Conservation (phyloP, 352 stramenopile genomes). For the Pythium phragmiticola region DNA sequence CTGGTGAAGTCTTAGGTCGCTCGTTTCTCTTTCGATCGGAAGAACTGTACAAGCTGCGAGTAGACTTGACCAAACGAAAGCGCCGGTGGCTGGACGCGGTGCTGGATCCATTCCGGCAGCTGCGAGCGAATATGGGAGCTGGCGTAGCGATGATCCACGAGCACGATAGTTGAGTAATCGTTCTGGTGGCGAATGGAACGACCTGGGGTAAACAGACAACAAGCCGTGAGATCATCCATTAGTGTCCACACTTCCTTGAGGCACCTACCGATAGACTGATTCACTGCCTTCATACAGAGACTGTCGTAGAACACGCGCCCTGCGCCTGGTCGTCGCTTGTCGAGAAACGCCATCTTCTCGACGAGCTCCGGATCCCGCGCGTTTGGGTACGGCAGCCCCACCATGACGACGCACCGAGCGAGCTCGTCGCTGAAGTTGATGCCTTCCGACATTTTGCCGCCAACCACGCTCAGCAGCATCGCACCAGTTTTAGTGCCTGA, state of each 20-base stretch:
- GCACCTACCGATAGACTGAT: conserved; percentile 96
- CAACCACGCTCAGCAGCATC: conserved; percentile 96
- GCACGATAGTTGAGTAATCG: conserved; percentile 96
- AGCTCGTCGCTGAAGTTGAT: conserved; percentile 99
- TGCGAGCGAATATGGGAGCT: conserved; percentile 57
- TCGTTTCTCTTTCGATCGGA: conserved; percentile 37
- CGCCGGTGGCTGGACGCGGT: conserved; percentile 53
- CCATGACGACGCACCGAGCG: conserved; percentile 96
- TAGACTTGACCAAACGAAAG: conserved; percentile 71
- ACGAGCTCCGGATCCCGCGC: conserved; percentile 94
- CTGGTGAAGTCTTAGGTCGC: background rate
- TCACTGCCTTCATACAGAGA: conserved; percentile 98
- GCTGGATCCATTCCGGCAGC: conserved; percentile 83
- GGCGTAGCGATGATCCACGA: conserved; percentile 95
- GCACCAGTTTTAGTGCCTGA: conserved; percentile 40
- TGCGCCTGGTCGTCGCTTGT: conserved; percentile 55
- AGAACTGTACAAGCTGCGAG: conserved; percentile 79
- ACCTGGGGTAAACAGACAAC: conserved; percentile 31
- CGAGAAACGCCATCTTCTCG: conserved; percentile 96
- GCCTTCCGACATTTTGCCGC: conserved; percentile 99
- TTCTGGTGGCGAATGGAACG: conserved; percentile 97
- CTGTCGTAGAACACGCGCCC: conserved; percentile 96
- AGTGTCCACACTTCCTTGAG: too few species aligned
- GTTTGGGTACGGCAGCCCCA: conserved; percentile 98
- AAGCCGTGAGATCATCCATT: background rate